phyloP scores from a whole-genome alignment of 139 green algal genomes.

The Dunaliella sp. region DNA sequence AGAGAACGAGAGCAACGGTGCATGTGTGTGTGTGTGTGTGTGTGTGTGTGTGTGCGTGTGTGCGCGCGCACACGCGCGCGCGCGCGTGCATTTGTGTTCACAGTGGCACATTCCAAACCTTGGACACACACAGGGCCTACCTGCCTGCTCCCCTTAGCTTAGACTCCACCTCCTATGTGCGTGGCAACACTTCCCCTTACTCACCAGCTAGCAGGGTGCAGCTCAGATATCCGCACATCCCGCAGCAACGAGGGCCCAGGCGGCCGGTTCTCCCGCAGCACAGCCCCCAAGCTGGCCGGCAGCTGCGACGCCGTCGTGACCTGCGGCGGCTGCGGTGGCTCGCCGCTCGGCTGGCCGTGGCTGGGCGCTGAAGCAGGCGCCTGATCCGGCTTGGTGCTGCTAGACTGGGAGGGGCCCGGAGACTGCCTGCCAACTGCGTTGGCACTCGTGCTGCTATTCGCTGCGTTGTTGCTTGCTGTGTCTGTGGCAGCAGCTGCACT shows the following conservation, averaged over 20 bases:
- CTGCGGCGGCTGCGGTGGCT: background rate
- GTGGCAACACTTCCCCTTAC: no score
- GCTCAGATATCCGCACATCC: slow-evolving; percentile 47
- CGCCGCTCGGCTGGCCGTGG: background rate
- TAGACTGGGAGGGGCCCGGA: background rate
- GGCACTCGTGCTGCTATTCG: slow-evolving; percentile 7
- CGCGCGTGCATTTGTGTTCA: no score
- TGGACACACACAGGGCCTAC: no score
- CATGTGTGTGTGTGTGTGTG: no score
- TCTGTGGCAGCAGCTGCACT: background rate
- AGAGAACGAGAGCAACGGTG: no score
- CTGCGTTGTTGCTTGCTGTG: slow-evolving; percentile 10
- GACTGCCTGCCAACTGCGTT: slow-evolving; percentile 2
- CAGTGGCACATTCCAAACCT: no score
- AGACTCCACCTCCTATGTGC: no score
- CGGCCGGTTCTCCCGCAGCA: slow-evolving; percentile 1
- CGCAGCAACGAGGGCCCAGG: slow-evolving; percentile 35
- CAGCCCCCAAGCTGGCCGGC: background rate
- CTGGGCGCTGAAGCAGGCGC: no score
- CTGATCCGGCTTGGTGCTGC: background rate
- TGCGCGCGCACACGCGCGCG: no score
- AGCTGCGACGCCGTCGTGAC: background rate
- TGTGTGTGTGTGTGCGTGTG: no score
- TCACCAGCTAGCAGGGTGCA: slow-evolving; percentile 65
- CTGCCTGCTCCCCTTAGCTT: no score